Conservation (phyloP, 2,329 filamentous ascomycete species). For the Exophiala viscosa region DNA sequence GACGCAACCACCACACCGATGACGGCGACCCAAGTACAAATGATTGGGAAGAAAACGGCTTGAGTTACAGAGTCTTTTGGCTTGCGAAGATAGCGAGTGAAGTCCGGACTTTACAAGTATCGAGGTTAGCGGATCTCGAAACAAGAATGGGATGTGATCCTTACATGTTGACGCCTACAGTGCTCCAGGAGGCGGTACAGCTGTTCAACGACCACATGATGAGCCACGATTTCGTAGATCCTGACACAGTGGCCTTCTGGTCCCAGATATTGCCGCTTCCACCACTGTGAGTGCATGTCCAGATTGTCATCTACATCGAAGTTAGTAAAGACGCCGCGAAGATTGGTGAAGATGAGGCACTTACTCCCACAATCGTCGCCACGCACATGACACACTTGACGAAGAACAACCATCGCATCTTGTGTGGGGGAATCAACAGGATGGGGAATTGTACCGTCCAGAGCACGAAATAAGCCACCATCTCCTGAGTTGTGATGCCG, state of each 20-base stretch:
- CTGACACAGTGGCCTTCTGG: constrained; percentile 45
- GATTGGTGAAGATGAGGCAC: too few relatives aligned
- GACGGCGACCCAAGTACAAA: constrained; percentile 48
- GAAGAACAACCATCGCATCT: constrained; percentile 53
- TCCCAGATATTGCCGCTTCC: constrained; percentile 49
- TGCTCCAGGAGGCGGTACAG: constrained; percentile 32
- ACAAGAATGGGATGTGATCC: background rate
- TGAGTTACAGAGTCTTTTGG: constrained; percentile 38
- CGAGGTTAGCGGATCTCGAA: too few relatives aligned
- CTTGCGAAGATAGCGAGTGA: constrained; percentile 38
- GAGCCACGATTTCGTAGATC: constrained; percentile 50
- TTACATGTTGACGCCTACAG: constrained; percentile 44
- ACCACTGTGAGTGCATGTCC: constrained; percentile 37
- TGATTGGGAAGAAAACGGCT: constrained; percentile 45
- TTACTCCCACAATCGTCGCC: constrained; percentile 28
- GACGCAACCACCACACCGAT: constrained; percentile 34
- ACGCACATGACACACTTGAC: constrained; percentile 40
- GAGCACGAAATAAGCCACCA: constrained; percentile 56
- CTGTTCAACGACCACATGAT: constrained; percentile 17
- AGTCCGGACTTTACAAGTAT: constrained; percentile 44
- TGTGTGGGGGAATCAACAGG: constrained; percentile 54
- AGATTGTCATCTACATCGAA: constrained; percentile 28
- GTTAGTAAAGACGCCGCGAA: too few relatives aligned
- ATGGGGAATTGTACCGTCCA: constrained; percentile 55
- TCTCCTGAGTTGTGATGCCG: constrained; percentile 54